These are phyloP conservation scores for Aspergillus baeticus DNA, from an alignment of 495 filamentous ascomycete species.

Conservation along the genomic window DNA sequence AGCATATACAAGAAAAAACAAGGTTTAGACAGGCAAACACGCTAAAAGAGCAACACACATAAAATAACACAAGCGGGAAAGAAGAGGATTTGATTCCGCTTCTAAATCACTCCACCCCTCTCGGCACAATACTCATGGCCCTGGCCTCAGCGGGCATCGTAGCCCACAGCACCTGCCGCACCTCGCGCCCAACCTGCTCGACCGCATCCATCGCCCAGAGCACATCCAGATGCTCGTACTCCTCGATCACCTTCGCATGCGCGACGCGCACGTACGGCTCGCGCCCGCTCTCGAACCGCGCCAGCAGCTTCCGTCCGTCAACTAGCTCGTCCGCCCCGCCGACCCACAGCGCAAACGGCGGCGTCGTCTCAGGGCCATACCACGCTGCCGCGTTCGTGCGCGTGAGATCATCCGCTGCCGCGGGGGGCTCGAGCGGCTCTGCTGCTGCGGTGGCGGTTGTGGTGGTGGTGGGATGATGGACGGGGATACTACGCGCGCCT, in stretches of 20 bases:
- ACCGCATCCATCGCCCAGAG: conserved; percentile 92
- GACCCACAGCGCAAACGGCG: conserved; percentile 89
- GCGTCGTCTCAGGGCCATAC: conserved; percentile 75
- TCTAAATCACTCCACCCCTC: conserved; percentile 37
- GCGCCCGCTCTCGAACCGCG: conserved; percentile 69
- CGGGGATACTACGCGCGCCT: conserved; percentile 1
- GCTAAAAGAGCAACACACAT: too few relatives aligned
- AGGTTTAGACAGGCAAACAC: background rate
- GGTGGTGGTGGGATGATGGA: too few relatives aligned
- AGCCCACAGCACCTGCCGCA: conserved; percentile 82
- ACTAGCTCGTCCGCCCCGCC: conserved; percentile 80
- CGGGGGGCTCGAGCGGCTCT: too few relatives aligned
- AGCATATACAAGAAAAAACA: too few relatives aligned
- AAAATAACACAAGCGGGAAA: too few relatives aligned
- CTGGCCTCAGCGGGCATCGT: conserved; percentile 56
- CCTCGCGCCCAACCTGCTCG: conserved; percentile 79
- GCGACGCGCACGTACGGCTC: conserved; percentile 83
- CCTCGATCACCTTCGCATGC: conserved; percentile 79
- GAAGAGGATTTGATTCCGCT: too few relatives aligned
- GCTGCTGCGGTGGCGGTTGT: too few relatives aligned
- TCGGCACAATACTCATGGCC: conserved; percentile 58
- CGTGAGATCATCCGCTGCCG: too few relatives aligned
- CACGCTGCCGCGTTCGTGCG: conserved; percentile 61
- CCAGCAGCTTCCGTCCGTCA: conserved; percentile 73
- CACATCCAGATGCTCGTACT: conserved; percentile 94